Evolutionary conservation across 768 basidiomycete genomes (phyloP), one percentile per base, ranked within the genome.

Genomic region (Clavulina sp.): DNA sequence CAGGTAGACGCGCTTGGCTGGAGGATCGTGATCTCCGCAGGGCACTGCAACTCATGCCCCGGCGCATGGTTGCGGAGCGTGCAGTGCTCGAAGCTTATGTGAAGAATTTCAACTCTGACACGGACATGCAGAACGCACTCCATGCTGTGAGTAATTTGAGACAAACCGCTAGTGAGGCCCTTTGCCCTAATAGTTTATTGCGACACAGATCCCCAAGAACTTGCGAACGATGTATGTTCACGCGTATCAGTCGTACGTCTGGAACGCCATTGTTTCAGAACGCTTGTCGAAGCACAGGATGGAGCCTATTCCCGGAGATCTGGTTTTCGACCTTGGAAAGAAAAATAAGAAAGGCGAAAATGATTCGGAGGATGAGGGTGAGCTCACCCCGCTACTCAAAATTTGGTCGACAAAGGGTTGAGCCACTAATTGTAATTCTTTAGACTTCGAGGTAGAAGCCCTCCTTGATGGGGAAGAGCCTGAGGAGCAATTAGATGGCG

Each of bases 171-270:
- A 13, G 28, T 29, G 16, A 29, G 24, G 32, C 48, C 9, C 7
- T 41, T 40, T 23, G 41, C 32, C 48, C 49, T 1, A 28, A 50
- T 28, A 24, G 33, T 48, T 57, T 50, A 24, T 47, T 26, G 26
- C 31, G 18, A 47, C 16, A 38, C 57, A 96, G 93, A 97, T 99
- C 58, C 95, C 95, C 13, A 75, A 83, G 52, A 97, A 93, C 61
- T 75, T 99, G 54, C 76, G 95, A 48, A 68, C 95, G 57, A 96
- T 99, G 86, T 99, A 97, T 63, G 80, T 96, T 51, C 95, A 99
- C 64, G 92, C 92, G 29, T 99, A 96, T 63, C 95, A 99, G 64
- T 92, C 87, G 16, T 99, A 96, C 59, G 81, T 97, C 31, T 99
- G 93, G 93, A 99, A 99, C 65, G 80, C 88, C 44, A 81, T 96